Percentiles rank a stretch among this genome's conserved stretches.
Conservation (phyloP, 768 basidiomycete species). For the Dictyophora rubrovolvata region DNA sequence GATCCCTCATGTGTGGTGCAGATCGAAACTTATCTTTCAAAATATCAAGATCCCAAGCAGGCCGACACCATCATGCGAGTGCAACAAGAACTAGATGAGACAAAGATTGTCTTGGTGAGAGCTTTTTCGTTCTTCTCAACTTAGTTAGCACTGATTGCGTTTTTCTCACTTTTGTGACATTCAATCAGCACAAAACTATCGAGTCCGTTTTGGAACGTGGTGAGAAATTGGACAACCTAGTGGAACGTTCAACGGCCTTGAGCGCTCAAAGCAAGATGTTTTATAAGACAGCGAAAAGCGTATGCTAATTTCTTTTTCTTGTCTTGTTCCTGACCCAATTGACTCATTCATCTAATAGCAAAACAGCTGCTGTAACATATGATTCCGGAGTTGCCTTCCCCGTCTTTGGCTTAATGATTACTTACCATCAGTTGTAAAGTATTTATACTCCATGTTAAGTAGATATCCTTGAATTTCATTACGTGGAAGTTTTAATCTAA, state of each 20-base stretch:
- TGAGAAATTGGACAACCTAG: slow-evolving; percentile 92
- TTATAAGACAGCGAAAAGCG: slow-evolving; percentile 99
- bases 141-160: not conserved
- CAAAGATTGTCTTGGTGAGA: slow-evolving; percentile 91
- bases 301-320: slow-evolving; percentile 26
- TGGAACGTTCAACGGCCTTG: slow-evolving; percentile 84
- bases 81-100: slow-evolving; percentile 96
- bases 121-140: not conserved
- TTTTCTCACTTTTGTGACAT: slow-evolving; percentile 3
- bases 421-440: too few species aligned
- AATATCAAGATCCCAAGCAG: slow-evolving; percentile 95
- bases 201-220: slow-evolving; percentile 94
- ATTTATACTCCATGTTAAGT: too few species aligned
- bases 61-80: slow-evolving; percentile 98
- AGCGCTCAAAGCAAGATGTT: slow-evolving; percentile 95
- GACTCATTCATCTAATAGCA: not conserved
- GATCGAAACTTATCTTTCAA: slow-evolving; percentile 66
- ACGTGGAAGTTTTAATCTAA: too few species aligned
- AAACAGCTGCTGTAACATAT: not conserved
- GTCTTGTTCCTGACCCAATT: not conserved
- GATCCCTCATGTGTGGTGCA: slow-evolving; percentile 23
- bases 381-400: not conserved
- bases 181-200: slow-evolving; percentile 88
- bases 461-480: too few species aligned
- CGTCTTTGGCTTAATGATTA: too few species aligned